Evolutionary conservation across 305 asterid species (phyloP).

Genomic region (Lippia alba): DNA sequence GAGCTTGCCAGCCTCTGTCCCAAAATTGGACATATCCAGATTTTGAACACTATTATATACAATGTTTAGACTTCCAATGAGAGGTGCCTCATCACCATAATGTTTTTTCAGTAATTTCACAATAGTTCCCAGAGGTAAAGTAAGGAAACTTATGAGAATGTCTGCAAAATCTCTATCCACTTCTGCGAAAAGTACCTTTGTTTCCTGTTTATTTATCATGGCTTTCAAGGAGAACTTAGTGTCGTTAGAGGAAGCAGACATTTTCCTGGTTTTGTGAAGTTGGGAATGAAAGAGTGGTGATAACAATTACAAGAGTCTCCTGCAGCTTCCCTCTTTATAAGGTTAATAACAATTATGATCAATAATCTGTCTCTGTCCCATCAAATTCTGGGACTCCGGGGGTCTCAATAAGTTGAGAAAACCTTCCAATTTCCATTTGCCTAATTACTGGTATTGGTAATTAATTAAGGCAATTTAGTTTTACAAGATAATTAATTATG

Average conservation of each 20-base stretch:
- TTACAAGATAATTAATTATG: too few species aligned
- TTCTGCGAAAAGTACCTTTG: conserved; percentile 25
- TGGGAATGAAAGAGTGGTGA: too few species aligned
- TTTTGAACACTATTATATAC: not conserved
- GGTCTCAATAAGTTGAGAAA: too few species aligned
- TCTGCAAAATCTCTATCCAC: conserved; percentile 17
- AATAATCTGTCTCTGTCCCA: too few species aligned
- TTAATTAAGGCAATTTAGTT: too few species aligned
- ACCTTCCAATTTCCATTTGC: not conserved
- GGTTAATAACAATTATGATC: not conserved
- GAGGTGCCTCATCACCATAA: not conserved
- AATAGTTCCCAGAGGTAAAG: not conserved
- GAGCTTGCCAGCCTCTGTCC: conserved; percentile 5
- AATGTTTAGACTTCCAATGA: conserved; percentile 6
- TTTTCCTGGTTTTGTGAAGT: not conserved
- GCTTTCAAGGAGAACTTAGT: conserved; percentile 13
- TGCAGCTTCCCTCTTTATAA: too few species aligned
- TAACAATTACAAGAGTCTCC: too few species aligned
- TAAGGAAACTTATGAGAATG: not conserved
- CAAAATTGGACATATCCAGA: not conserved
- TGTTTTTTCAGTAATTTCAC: not conserved
- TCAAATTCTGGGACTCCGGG: too few species aligned
- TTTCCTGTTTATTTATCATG: conserved; percentile 5
- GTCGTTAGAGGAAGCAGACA: not conserved
- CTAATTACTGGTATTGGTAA: too few species aligned